Evolutionary conservation across 345 rosid species (phyloP).

Genomic region (Aurinia saxatilis): DNA sequence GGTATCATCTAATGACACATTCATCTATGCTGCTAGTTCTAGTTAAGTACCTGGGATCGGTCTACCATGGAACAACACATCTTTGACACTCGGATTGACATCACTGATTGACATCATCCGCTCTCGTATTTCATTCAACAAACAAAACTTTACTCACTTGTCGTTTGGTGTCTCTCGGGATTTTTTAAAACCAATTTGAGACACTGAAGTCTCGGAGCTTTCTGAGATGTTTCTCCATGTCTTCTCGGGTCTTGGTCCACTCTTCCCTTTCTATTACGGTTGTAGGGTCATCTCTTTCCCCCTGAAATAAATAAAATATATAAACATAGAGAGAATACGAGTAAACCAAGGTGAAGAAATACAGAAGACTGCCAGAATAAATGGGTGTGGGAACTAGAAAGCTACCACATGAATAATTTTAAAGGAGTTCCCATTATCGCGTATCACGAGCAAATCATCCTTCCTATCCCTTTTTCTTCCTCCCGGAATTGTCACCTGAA

Average conservation of each 20-base stretch:
- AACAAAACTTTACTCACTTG: not conserved
- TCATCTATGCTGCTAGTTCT: constrained; percentile 2
- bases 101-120: not conserved
- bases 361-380: not conserved
- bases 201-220: constrained; percentile 73
- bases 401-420: constrained; percentile 61
- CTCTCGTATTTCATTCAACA: not conserved
- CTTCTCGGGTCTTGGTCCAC: constrained; percentile 65
- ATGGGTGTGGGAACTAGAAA: not conserved
- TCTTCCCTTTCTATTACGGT: constrained; percentile 81
- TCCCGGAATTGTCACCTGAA: constrained; percentile 78
- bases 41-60: not conserved
- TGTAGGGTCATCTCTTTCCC: constrained; percentile 64
- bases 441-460: constrained; percentile 73
- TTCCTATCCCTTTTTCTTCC: constrained; percentile 84
- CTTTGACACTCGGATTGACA: not conserved
- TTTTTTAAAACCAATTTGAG: constrained; percentile 74
- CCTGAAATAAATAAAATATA: constrained; percentile 31
- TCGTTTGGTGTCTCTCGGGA: not conserved
- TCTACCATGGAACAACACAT: constrained; percentile 6
- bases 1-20: not conserved
- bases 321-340: not conserved
- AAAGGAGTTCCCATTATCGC: constrained; percentile 74
- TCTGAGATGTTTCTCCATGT: constrained; percentile 89
- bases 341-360: not conserved